Conservation (phyloP, 768 basidiomycete genomes). For the Termitomyces titanicus region DNA sequence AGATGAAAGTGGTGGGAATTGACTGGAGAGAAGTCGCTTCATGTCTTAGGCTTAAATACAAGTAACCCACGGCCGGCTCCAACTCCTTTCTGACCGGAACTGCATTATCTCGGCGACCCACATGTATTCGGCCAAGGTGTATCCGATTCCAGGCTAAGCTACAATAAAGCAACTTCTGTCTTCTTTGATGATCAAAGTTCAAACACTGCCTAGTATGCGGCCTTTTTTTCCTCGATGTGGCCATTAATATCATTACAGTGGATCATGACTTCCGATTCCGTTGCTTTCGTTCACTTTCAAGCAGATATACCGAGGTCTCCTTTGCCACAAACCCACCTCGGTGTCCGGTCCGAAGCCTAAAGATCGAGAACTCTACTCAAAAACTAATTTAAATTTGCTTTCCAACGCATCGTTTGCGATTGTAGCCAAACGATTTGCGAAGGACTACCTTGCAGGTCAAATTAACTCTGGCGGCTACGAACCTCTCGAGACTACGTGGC, state of each 20-base stretch:
- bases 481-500: background rate
- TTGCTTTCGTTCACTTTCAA: constrained; percentile 16
- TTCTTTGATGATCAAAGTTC: constrained; percentile 2
- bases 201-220: background rate
- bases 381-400: background rate
- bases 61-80: constrained; percentile 6
- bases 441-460: background rate
- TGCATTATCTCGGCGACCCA: background rate
- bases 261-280: constrained; percentile 12
- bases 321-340: background rate
- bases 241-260: background rate
- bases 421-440: constrained; percentile 12
- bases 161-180: constrained; percentile 6
- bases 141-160: background rate
- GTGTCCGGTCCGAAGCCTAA: background rate
- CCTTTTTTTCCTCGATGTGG: constrained; percentile 2
- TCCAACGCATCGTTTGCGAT: constrained; percentile 5
- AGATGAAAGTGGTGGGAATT: background rate
- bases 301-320: background rate
- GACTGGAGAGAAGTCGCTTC: constrained; percentile 5
- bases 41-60: constrained; percentile 14
- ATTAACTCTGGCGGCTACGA: constrained; percentile 3
- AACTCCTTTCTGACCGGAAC: constrained; percentile 6
- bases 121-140: constrained; percentile 1
- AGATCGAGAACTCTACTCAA: background rate